Base-by-base conservation (phyloP, 2,329 filamentous ascomycete species). In the Dactylella cylindrospora region DNA sequence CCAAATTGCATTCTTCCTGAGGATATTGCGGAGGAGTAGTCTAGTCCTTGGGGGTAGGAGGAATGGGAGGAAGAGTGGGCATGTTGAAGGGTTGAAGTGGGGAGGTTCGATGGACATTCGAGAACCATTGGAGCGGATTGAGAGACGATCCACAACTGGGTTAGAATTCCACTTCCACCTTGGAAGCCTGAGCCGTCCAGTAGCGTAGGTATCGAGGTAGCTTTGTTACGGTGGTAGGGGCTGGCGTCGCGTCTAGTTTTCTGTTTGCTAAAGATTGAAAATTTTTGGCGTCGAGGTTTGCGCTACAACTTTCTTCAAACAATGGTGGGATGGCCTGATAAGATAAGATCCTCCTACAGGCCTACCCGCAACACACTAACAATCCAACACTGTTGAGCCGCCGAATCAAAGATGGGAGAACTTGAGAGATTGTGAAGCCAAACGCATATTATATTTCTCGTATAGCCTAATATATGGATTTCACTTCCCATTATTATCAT, bases 321-420 rank as follows among this genome's bases (percentile, higher is more conserved):
- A 23, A 13, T 32, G 13, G 46, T 47, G 57, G 50, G 43, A 53
- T 54, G n/a, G n/a, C n/a, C n/a, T n/a, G 57, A 54, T 62, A 44
- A 62, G 57, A 62, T 62, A 62, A 62, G 57, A 62, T 62, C 57
- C 26, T 43, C n/a, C n/a, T n/a, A n/a, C n/a, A n/a, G n/a, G n/a
- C n/a, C n/a, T n/a, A n/a, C n/a, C n/a, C n/a, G n/a, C n/a, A n/a
- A n/a, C n/a, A n/a, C n/a, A n/a, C n/a, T n/a, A n/a, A n/a, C n/a
- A n/a, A n/a, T n/a, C n/a, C n/a, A n/a, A n/a, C n/a, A n/a, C n/a
- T n/a, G n/a, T n/a, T n/a, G n/a, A n/a, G n/a, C n/a, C n/a, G n/a
- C n/a, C n/a, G n/a, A n/a, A n/a, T n/a, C n/a, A n/a, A n/a, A n/a
- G n/a, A n/a, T n/a, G n/a, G n/a, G n/a, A n/a, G n/a, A n/a, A n/a